phyloP scores from a whole-genome alignment of 2,329 filamentous ascomycete genomes.

The Stagonosporopsis tanaceti region DNA sequence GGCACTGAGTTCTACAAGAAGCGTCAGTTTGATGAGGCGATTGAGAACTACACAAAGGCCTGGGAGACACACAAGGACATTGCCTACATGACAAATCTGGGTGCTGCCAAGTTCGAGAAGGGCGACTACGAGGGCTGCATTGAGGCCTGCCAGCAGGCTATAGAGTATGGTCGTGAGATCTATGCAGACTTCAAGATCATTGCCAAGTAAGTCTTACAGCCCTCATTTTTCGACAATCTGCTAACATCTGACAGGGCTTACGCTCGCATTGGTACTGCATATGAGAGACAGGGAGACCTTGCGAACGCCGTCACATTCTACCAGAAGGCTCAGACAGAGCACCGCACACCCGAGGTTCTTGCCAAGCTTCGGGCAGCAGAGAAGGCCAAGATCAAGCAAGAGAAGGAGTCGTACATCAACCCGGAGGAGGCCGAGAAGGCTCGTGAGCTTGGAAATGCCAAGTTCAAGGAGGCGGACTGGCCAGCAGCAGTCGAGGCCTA shows the following conservation, averaged over 20 bases:
- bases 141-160: constrained; percentile 84
- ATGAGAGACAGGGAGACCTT: constrained; percentile 88
- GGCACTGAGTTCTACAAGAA: constrained; percentile 99
- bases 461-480: constrained; percentile 97
- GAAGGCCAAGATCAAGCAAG: constrained; percentile 79
- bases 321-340: constrained; percentile 92
- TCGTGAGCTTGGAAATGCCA: constrained; percentile 91
- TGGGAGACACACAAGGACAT: constrained; percentile 97
- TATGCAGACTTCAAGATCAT: constrained; percentile 98
- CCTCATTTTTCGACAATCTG: background rate
- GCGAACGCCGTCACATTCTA: constrained; percentile 85
- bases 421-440: constrained; percentile 94
- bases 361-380: constrained; percentile 91
- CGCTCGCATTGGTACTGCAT: constrained; percentile 89
- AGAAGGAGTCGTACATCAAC: constrained; percentile 83
- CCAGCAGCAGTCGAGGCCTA: constrained; percentile 94
- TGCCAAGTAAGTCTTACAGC: constrained; percentile 71
- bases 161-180: constrained; percentile 87
- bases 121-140: constrained; percentile 90
- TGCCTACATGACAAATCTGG: constrained; percentile 95
- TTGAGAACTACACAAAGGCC: constrained; percentile 91
- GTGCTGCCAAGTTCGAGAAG: constrained; percentile 94
- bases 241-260: constrained; percentile 67
- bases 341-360: constrained; percentile 92
- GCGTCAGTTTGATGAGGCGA: constrained; percentile 92